Evolutionary conservation across 805 yeast species (phyloP), one percentile per base, ranked within the genome.

Genomic region (Spathaspora boniae): DNA sequence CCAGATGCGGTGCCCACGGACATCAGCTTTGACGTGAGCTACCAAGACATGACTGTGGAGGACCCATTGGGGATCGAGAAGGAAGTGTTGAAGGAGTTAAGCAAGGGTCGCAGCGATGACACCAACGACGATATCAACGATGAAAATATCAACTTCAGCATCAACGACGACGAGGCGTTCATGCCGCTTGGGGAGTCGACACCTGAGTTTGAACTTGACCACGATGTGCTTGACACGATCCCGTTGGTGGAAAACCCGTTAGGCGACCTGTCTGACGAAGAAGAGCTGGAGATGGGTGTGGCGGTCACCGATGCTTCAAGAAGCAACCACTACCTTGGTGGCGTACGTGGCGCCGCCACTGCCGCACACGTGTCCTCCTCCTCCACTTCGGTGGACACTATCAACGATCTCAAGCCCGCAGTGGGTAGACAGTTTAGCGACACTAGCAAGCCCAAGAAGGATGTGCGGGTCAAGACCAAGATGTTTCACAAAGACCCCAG

Each of bases 41-140:
- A 56, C 27, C 69, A 63, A 37, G 70, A 67, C 34, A 48, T 67
- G 27, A 58, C 65, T 35, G 60, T 55, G 38, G 70, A 64, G 29
- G 71, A 65, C 36, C 42, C 62, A 3, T 44, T 64, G 21, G 69
- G 68, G 3, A 56, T 63, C 16, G 68, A 62, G 30, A 37, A 45
- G 12, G 63, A 61, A 16, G 53, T 50, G 11, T 50, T 51, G 22
- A 33, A 40, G 17, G 62, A 57, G 31, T 36, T 55, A n/a, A 36
- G 36, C 14, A 37, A 25, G 26, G n/a, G n/a, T n/a, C n/a, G n/a
- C n/a, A n/a, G n/a, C n/a, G n/a, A n/a, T n/a, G n/a, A n/a, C n/a
- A n/a, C n/a, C n/a, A n/a, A n/a, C n/a, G 16, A 26, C 12, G 29
- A 20, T 6, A 34, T 26, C 16, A 29, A 22, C 23, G 25, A 28